phyloP scores from a whole-genome alignment of 2,329 filamentous ascomycete species.

The Ceratocystis huliohia region DNA sequence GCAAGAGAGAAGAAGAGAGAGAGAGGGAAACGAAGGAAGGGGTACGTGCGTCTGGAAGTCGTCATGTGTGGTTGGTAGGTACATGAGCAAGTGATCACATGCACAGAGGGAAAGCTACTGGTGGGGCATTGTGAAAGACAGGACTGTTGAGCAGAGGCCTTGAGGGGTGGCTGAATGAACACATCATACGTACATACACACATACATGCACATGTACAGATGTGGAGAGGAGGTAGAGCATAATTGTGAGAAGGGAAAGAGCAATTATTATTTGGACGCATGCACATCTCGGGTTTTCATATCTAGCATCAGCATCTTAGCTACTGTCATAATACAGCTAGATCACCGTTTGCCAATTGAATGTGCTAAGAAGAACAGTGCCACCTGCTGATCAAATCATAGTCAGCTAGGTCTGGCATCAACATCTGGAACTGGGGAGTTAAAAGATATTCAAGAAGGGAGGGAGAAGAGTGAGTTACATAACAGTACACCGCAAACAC shows the following conservation, averaged over 20 bases:
- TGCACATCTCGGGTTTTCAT: neutral
- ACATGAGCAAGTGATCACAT: slow-evolving; percentile 8
- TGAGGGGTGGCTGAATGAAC: neutral
- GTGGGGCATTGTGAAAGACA: neutral
- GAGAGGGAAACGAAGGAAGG: neutral
- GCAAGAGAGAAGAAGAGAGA: neutral
- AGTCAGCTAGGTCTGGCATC: neutral
- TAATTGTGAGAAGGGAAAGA: neutral
- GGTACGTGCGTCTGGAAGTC: slow-evolving; percentile 1
- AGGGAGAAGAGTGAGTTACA: neutral
- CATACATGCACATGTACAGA: neutral
- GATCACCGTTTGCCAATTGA: neutral
- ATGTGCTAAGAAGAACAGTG: neutral
- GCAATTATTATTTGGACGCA: neutral
- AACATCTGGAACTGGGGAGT: neutral
- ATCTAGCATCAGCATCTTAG: neutral
- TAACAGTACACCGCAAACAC: neutral
- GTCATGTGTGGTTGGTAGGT: slow-evolving; percentile 3
- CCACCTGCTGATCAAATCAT: neutral
- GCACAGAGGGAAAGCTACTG: neutral
- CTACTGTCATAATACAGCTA: neutral
- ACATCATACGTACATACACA: neutral
- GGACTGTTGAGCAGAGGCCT: neutral
- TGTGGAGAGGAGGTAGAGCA: neutral
- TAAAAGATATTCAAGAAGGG: neutral